Conservation (phyloP, 805 yeast genomes). For the Saccharomycopsis babjevae region DNA sequence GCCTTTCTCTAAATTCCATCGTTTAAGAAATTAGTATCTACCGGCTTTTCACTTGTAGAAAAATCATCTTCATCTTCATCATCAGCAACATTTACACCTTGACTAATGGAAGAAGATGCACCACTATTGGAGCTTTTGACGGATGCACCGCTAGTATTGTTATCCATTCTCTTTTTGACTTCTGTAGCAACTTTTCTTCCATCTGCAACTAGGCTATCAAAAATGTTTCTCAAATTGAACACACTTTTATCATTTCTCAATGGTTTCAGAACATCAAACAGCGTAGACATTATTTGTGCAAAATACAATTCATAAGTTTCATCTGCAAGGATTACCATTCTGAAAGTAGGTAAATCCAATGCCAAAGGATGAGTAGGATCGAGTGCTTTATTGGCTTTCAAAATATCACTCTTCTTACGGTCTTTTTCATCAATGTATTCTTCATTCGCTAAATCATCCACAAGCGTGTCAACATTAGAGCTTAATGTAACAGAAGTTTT, state of each 20-base stretch:
- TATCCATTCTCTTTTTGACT: slow-evolving; percentile 78
- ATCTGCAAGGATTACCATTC: slow-evolving; percentile 91
- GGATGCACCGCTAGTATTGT: background rate
- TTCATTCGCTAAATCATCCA: slow-evolving; percentile 31
- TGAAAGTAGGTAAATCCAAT: slow-evolving; percentile 74
- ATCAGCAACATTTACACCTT: slow-evolving; percentile 6
- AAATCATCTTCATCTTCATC: slow-evolving; percentile 15
- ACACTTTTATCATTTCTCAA: slow-evolving; percentile 35
- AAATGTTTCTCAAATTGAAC: slow-evolving; percentile 70
- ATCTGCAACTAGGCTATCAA: slow-evolving; percentile 84
- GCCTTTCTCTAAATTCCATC: slow-evolving; percentile 1
- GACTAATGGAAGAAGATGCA: background rate
- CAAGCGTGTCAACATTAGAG: background rate
- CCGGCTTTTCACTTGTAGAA: slow-evolving; percentile 5
- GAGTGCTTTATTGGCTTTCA: slow-evolving; percentile 67
- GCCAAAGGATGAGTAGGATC: slow-evolving; percentile 71
- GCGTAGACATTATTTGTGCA: slow-evolving; percentile 51
- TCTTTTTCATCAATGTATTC: slow-evolving; percentile 23
- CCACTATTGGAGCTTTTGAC: background rate
- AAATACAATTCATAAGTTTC: slow-evolving; percentile 86
- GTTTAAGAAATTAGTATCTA: slow-evolving; percentile 11
- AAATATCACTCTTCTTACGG: slow-evolving; percentile 24
- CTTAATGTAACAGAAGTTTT: background rate
- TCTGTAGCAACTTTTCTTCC: slow-evolving; percentile 87
- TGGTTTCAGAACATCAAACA: slow-evolving; percentile 56